Evolutionary conservation across 345 rosid genomes (phyloP), one percentile per base, ranked within the genome.

Genomic region (Odontarrhena argentea): DNA sequence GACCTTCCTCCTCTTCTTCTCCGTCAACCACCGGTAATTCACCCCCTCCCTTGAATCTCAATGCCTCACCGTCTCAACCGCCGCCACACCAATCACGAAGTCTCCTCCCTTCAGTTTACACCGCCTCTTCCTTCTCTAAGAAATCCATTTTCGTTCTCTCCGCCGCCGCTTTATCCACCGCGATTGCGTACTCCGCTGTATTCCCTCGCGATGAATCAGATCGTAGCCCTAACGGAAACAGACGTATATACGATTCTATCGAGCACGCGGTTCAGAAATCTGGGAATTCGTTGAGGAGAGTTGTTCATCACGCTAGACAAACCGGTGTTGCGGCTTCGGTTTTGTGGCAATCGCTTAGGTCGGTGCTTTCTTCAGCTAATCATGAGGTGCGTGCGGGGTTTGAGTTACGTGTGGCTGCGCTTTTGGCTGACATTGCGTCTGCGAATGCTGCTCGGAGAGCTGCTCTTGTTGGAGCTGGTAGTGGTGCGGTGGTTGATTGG

Each of bases 401-500:
- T 47, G 99, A 88, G 83, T 77, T 91, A 2, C 85, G 95, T 0
- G 99, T 94, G 28, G 99, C 96, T 35, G 83, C 96, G 5, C 75
- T 94, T 60, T 72, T 94, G 58, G 99, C 96, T 0, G 99, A 94
- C 70, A 91, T 94, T 41, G 84, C 95, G 0, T 85, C 96, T 0
- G 97, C 96, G 0, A 94, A 84, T 78, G 84, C 82, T 5, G 77
- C 76, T 24, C 91, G 99, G 34, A 82, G 97, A 84, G 76, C 78
- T 2, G 96, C 99, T 25, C 67, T 94, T 18, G 97, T 94, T 2
- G 86, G 81, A 14, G 97, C 97, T 4, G 96, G 96, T 6, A 79
- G 86, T 8, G 99, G 99, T 35, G 84, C 80, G 61, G 97, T 94
- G 59, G 93, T 94, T 49, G 99, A 94, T 76, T 91, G 97, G 97